Evolutionary conservation across 208 protist species (phyloP).

Genomic region (Crithidia bombi): DNA sequence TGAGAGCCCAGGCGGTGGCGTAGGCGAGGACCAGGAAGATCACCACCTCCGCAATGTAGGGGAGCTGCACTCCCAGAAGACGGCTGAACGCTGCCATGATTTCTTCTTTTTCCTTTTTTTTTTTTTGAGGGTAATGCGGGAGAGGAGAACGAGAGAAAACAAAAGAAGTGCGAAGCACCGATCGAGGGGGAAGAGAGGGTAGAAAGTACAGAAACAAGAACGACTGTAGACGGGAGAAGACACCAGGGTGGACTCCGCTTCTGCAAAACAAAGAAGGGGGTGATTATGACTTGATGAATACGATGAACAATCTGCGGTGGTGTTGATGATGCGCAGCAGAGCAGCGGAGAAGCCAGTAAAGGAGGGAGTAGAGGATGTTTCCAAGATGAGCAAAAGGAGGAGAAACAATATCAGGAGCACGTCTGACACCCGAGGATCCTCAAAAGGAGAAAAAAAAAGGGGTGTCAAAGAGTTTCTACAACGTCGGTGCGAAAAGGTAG

Average conservation of each 20-base stretch:
- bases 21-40: constrained; percentile 67
- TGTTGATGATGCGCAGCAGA: too few species aligned
- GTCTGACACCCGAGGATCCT: too few species aligned
- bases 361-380: too few species aligned
- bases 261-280: not conserved
- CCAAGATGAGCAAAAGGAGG: not conserved
- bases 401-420: too few species aligned
- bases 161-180: too few species aligned
- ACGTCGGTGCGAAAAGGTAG: too few species aligned
- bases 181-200: too few species aligned
- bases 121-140: constrained; percentile 2
- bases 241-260: not conserved
- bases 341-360: too few species aligned
- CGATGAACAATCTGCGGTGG: constrained; percentile 1
- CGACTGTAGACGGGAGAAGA: not conserved
- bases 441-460: constrained; percentile 1
- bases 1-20: constrained; percentile 57
- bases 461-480: too few species aligned
- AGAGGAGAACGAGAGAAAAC: too few species aligned
- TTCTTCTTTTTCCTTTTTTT: not conserved
- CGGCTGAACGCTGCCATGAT: constrained; percentile 73
- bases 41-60: constrained; percentile 58
- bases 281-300: constrained; percentile 25
- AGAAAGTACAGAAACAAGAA: constrained; percentile 1
- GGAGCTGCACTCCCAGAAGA: constrained; percentile 71